Percentiles rank a stretch among this genome's conserved stretches.
Conservation (phyloP, 768 basidiomycete species). For the Boletus rubropictus region DNA sequence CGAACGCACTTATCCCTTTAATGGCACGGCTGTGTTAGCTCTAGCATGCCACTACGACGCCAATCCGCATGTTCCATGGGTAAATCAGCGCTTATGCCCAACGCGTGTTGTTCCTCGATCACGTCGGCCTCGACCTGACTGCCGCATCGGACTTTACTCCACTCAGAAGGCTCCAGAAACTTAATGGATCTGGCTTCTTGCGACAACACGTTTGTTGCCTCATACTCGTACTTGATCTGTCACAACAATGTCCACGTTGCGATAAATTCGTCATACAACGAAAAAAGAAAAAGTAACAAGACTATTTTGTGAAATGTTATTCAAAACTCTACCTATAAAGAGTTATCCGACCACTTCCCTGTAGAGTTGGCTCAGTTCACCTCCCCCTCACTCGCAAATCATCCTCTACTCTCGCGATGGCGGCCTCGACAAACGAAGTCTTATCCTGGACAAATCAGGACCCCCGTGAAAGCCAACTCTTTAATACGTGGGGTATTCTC, state of each 20-base stretch:
- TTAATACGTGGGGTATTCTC: constrained; percentile 74
- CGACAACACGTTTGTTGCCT: constrained; percentile 64
- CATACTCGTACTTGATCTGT: constrained; percentile 67
- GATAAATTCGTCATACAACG: constrained; percentile 49
- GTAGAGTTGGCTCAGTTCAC: constrained; percentile 24
- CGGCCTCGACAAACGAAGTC: constrained; percentile 55
- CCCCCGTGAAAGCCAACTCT: constrained; percentile 76
- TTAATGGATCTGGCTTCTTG: constrained; percentile 62
- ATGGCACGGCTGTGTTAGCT: constrained; percentile 27
- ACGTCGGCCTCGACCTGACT: constrained; percentile 49
- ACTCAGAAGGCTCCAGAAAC: constrained; percentile 55
- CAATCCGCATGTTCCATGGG: constrained; percentile 34
- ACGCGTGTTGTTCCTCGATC: constrained; percentile 71
- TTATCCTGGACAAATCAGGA: constrained; percentile 87
- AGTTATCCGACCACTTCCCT: constrained; percentile 17
- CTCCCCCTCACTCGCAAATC: constrained; percentile 29
- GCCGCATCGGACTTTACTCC: constrained; percentile 60
- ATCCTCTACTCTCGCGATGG: constrained; percentile 39
- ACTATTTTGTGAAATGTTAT: constrained; percentile 42
- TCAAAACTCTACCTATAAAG: constrained; percentile 52
- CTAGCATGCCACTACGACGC: constrained; percentile 26
- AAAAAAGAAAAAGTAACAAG: constrained; percentile 35
- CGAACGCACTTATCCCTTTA: constrained; percentile 14
- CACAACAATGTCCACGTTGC: constrained; percentile 71
- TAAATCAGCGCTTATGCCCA: constrained; percentile 46